phyloP scores from a whole-genome alignment of 805 yeast genomes.

The Spencermartinsiella europaea region DNA sequence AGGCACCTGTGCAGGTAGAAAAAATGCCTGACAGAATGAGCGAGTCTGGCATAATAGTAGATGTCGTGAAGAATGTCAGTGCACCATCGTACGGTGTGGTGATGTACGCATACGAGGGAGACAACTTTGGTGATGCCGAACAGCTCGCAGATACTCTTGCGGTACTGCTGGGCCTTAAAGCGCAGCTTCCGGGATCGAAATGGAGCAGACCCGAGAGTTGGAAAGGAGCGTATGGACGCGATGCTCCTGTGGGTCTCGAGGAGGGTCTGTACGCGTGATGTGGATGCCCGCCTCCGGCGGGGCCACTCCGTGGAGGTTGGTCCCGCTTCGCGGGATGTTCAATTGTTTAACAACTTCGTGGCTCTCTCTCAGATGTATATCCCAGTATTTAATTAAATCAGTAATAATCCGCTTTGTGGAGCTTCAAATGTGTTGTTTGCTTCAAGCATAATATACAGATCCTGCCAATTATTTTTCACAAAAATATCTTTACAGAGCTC shows the following conservation, averaged over 20 bases:
- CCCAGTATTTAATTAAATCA: background rate
- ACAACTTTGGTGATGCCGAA: conserved; percentile 70
- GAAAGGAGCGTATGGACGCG: conserved; percentile 79
- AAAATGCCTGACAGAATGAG: conserved; percentile 22
- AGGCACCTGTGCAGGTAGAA: conserved; percentile 1
- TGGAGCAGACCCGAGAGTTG: conserved; percentile 70
- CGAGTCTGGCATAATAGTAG: conserved; percentile 32
- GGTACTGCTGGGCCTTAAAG: conserved; percentile 24
- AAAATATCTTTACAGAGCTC: background rate
- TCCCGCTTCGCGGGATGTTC: no score
- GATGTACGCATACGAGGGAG: conserved; percentile 82
- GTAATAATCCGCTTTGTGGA: background rate
- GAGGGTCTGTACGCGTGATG: conserved; percentile 71
- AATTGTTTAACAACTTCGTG: background rate
- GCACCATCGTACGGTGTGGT: conserved; percentile 28
- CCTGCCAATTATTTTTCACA: background rate
- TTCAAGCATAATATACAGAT: background rate
- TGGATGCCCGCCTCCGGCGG: no score
- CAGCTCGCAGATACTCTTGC: conserved; percentile 40
- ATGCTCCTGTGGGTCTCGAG: conserved; percentile 63
- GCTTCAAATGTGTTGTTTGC: background rate
- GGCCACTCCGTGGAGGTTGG: no score
- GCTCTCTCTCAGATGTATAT: background rate
- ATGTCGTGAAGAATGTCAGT: conserved; percentile 20
- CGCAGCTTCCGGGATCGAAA: conserved; percentile 6